Conservation (phyloP, 2,329 filamentous ascomycete species). For the Paraphoma sp. region DNA sequence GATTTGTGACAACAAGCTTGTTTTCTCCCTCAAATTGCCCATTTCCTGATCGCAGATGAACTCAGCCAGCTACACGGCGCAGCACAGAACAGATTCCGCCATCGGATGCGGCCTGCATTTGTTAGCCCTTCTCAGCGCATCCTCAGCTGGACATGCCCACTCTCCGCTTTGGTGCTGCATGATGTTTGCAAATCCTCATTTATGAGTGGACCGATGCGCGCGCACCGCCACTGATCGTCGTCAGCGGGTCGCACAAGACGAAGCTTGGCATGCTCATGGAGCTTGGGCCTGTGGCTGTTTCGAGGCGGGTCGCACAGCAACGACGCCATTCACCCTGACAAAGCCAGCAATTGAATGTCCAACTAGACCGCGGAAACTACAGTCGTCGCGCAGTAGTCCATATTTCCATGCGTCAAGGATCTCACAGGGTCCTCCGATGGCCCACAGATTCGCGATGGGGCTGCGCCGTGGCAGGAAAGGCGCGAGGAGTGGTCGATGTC, state of each 20-base stretch:
- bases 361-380: not conserved
- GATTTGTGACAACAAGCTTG: not conserved
- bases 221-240: not conserved
- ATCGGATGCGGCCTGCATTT: not conserved
- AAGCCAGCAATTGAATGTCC: too few species aligned
- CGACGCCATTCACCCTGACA: not conserved
- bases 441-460: not conserved
- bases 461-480: not conserved
- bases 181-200: not conserved
- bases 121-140: not conserved
- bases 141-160: not conserved
- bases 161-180: not conserved
- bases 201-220: not conserved
- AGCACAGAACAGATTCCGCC: not conserved
- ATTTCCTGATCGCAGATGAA: not conserved
- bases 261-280: conserved; percentile 6
- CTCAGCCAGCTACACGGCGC: not conserved
- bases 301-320: conserved; percentile 3
- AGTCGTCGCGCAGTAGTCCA: not conserved
- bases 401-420: not conserved
- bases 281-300: conserved; percentile 9
- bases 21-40: not conserved
- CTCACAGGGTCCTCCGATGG: conserved; percentile 1
- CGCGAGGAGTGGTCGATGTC: conserved; percentile 1
- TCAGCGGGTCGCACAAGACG: conserved; percentile 1